Evolutionary conservation across 805 yeast genomes (phyloP), one percentile per base, ranked within the genome.

Genomic region (Candida palmyrensis): DNA sequence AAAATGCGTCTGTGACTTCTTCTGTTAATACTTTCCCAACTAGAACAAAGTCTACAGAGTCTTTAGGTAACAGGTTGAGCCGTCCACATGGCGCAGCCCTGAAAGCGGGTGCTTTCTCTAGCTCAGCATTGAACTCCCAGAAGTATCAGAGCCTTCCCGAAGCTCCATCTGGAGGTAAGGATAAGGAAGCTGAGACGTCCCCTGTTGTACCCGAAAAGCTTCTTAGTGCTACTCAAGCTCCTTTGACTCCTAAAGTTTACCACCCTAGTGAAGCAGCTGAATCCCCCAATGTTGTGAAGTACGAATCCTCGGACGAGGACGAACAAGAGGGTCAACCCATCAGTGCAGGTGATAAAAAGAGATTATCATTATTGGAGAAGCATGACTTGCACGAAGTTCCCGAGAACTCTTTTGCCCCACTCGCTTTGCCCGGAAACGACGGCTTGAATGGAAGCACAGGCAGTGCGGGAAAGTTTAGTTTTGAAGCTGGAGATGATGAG

Each of bases 401-500:
- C 4, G 33, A 3, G 9, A 6, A 6, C 16, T 11, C 11, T 18
- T n/a, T 6, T 19, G 23, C 6, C 13, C 8, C 19, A 10, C 13
- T 25, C 18, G 10, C 8, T 6, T 29, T 18, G 12, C 34, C 34
- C 8, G 29, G 13, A 12, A 12, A 23, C 20, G 29, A 29, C n/a
- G 17, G 19, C 16, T 24, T 31, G 11, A 31, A 24, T 18, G 21
- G 17, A 5, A 24, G 27, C 20, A 29, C 19, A 25, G 44, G 44
- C 27, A 41, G 42, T 30, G 31, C 39, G 9, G 43, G 48, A 5
- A 56, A 49, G 36, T 62, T 61, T 44, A 62, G 68, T 37, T 64
- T 64, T 40, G 70, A 62, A 40, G 51, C 56, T 21, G 70, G 69
- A 23, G 70, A 64, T 31, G 70, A 64, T 27, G 44, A 49, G 22